Conservation (phyloP, 345 rosid species). For the Gossypium sturtianum region DNA sequence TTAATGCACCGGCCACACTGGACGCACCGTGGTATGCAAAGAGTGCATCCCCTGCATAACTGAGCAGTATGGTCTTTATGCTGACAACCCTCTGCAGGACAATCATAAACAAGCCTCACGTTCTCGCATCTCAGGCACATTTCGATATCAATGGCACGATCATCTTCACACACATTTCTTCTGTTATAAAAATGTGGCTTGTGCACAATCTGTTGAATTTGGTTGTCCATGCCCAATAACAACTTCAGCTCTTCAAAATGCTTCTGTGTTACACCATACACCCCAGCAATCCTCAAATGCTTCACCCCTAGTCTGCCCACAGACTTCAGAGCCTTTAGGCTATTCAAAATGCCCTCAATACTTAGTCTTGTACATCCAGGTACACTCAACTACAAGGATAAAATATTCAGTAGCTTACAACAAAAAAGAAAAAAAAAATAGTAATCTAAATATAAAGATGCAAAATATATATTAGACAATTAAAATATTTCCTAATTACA, state of each 20-base stretch:
- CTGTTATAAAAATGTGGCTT: conserved; percentile 67
- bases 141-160: conserved; percentile 71
- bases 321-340: conserved; percentile 52
- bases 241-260: conserved; percentile 59
- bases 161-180: conserved; percentile 55
- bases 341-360: conserved; percentile 55
- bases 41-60: conserved; percentile 75
- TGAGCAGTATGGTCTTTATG: conserved; percentile 34
- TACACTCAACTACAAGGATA: conserved; percentile 58
- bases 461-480: not conserved
- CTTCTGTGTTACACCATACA: conserved; percentile 59
- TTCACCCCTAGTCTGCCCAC: conserved; percentile 48
- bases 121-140: conserved; percentile 76
- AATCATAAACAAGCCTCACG: conserved; percentile 76
- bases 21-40: conserved; percentile 73
- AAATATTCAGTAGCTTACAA: conserved; percentile 12
- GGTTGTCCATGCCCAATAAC: conserved; percentile 42
- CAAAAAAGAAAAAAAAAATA: not conserved
- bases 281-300: conserved; percentile 71
- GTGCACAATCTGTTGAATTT: conserved; percentile 22
- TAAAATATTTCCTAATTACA: not conserved
- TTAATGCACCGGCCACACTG: conserved; percentile 86
- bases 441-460: not conserved
- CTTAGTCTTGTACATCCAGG: conserved; percentile 85
- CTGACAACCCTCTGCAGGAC: conserved; percentile 77